These are phyloP conservation scores for Trichoderma semiorbis DNA, from an alignment of 2,329 filamentous ascomycete species.

Conservation along the genomic window DNA sequence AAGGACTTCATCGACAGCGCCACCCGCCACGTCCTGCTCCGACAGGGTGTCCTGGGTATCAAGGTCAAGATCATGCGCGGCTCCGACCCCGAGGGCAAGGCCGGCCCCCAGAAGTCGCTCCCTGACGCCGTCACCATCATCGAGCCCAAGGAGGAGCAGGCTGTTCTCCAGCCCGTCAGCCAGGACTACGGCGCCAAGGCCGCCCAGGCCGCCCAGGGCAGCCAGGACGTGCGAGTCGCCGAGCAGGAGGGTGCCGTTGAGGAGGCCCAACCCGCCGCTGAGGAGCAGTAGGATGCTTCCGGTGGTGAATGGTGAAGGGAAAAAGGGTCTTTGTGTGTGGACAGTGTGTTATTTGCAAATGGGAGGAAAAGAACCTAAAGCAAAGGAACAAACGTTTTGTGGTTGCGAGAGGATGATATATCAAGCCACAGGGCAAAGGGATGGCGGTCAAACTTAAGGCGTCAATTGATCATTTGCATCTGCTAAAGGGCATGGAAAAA, in stretches of 20 bases:
- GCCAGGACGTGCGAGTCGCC: constrained; percentile 57
- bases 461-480: constrained; percentile 44
- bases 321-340: constrained; percentile 24
- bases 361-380: constrained; percentile 11
- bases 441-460: constrained; percentile 38
- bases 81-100: constrained; percentile 98
- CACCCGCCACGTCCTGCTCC: constrained; percentile 98
- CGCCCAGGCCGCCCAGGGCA: constrained; percentile 56
- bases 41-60: constrained; percentile 99
- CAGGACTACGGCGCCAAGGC: constrained; percentile 99
- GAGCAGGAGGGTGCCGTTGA: constrained; percentile 55
- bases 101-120: constrained; percentile 93
- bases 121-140: constrained; percentile 99
- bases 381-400: background rate
- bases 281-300: constrained; percentile 34
- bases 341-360: constrained; percentile 20
- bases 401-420: constrained; percentile 14
- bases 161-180: constrained; percentile 89
- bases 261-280: constrained; percentile 46
- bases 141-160: constrained; percentile 99
- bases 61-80: constrained; percentile 99
- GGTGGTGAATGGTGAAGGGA: constrained; percentile 17
- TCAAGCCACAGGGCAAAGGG: constrained; percentile 24
- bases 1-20: constrained; percentile 99
- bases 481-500: constrained; percentile 36